phyloP scores from a whole-genome alignment of 768 basidiomycete species.

The Dioszegia aurantiaca region DNA sequence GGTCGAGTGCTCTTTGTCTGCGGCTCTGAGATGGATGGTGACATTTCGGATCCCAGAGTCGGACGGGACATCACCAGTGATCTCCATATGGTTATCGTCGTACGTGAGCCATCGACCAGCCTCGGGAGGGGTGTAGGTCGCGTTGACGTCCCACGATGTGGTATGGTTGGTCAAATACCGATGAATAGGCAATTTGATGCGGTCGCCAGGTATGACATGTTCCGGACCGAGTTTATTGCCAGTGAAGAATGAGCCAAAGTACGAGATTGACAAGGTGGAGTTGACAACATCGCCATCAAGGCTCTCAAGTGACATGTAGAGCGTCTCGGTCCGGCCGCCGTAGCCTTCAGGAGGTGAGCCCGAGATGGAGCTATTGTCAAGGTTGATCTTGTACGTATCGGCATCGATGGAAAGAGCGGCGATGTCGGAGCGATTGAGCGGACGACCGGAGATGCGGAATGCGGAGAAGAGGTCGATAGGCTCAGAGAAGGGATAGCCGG shows the following conservation, averaged over 20 bases:
- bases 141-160: constrained; percentile 55
- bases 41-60: constrained; percentile 1
- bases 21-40: constrained; percentile 1
- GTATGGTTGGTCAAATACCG: constrained; percentile 60
- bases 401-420: constrained; percentile 55
- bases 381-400: constrained; percentile 43
- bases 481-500: constrained; percentile 58
- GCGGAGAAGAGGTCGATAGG: constrained; percentile 56
- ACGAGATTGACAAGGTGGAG: constrained; percentile 5
- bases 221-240: constrained; percentile 17
- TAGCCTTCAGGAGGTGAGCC: constrained; percentile 59
- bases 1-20: constrained; percentile 3
- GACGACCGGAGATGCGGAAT: constrained; percentile 58
- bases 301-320: constrained; percentile 1
- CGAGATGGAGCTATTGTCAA: constrained; percentile 59
- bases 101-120: constrained; percentile 21
- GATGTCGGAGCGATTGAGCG: constrained; percentile 47
- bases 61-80: constrained; percentile 6
- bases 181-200: background rate
- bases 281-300: constrained; percentile 14
- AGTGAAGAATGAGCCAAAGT: constrained; percentile 17
- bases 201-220: constrained; percentile 9
- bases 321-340: constrained; percentile 3
- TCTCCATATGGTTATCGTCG: background rate
- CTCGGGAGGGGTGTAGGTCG: constrained; percentile 59